Evolutionary conservation across 805 yeast species (phyloP).

Genomic region (Candida qinlingensis): DNA sequence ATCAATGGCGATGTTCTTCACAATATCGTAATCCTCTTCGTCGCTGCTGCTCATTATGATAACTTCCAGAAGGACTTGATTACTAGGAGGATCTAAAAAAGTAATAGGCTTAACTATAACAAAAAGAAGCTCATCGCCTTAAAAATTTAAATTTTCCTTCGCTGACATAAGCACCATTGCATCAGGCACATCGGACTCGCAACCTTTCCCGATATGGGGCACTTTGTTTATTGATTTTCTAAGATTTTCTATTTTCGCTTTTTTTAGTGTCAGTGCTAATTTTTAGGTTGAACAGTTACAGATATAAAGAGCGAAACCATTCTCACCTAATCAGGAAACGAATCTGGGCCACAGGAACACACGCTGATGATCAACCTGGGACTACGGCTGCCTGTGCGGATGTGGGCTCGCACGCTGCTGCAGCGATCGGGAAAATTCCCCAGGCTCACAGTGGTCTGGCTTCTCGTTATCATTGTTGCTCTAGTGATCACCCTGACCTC

Average conservation of each 20-base stretch:
- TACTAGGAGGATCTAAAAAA: not conserved
- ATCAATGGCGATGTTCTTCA: conserved; percentile 49
- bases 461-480: not conserved
- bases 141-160: not conserved
- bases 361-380: not conserved
- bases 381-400: not conserved
- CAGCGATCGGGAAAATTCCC: not conserved
- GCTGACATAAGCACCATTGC: not conserved
- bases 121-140: conserved; percentile 5
- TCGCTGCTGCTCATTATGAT: conserved; percentile 28
- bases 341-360: too few relatives aligned
- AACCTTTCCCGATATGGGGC: not conserved
- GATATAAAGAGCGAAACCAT: too few relatives aligned
- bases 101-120: not conserved
- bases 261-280: too few relatives aligned
- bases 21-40: conserved; percentile 57
- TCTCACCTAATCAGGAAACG: too few relatives aligned
- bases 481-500: not conserved
- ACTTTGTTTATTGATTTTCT: too few relatives aligned
- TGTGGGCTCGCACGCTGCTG: not conserved
- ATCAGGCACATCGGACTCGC: not conserved
- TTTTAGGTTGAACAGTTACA: too few relatives aligned
- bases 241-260: too few relatives aligned
- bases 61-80: not conserved
- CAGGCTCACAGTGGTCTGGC: not conserved